Evolutionary conservation across 2,329 filamentous ascomycete species (phyloP), one percentile per base, ranked within the genome.

Genomic region (Capronia coronata): DNA sequence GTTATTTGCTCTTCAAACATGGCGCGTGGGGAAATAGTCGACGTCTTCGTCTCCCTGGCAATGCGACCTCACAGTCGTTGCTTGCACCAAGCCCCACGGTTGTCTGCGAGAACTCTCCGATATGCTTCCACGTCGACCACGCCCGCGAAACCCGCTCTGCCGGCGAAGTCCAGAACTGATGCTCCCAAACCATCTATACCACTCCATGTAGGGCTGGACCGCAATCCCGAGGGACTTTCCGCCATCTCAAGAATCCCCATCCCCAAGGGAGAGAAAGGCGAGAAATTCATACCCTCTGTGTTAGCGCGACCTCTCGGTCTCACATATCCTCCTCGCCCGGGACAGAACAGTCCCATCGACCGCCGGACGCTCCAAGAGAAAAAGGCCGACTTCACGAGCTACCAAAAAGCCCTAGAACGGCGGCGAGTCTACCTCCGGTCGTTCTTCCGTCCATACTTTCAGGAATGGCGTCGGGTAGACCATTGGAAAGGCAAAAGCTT

Each of bases 401-500:
- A 87, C 63, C 84, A 93, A 51, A 90, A 87, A 67, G 90, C 97
- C 65, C 69, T 96, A 6, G 75, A 79, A 57, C 79, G 83, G 58
- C 80, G 91, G 57, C 78, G 86, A 60, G 76, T 87, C 64, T 74
- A 97, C 85, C 86, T 86, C 38, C 77, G 79, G 59, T 82, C 88
- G 66, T 83, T 94, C 63, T 75, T 83, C 16, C 86, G 87, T 51
- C 90, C 91, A 1, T 98, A 98, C 70, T 98, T 95, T 72, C 86
- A 89, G 67, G 91, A 98, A 75, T 96, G 89, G 86, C 80, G 80
- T 52, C 93, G 94, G 69, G 79, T 96, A 68, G 78, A 83, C 58
- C 83, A 93, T 58, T 71, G 76, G 70, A 81, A 89, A 61, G 93
- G 93, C 63, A 98, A 98, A 70, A 88, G 88, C 19, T 98, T 96